Conservation (phyloP, 352 stramenopile genomes). For the Pythium folliculosum region DNA sequence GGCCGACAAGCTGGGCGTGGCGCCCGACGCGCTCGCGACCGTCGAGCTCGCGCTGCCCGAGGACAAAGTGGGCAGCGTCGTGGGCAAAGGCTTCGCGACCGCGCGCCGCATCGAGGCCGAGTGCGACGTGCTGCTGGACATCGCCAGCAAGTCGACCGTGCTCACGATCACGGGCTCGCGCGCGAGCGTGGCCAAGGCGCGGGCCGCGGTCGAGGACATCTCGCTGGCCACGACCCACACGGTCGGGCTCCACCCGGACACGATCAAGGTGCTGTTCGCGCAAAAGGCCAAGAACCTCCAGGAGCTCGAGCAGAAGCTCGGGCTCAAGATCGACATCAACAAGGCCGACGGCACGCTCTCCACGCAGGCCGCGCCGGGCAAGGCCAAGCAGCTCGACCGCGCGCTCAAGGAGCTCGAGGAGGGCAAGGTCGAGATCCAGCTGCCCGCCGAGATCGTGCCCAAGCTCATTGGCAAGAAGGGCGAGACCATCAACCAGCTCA, state of each 20-base stretch:
- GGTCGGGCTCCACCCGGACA: slow-evolving; percentile 77
- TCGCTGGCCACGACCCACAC: slow-evolving; percentile 62
- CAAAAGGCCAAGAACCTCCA: slow-evolving; percentile 76
- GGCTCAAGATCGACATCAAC: slow-evolving; percentile 74
- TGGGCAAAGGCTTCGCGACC: slow-evolving; percentile 65
- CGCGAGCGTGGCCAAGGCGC: slow-evolving; percentile 41
- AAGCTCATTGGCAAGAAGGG: slow-evolving; percentile 87
- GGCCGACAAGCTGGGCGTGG: slow-evolving; percentile 38
- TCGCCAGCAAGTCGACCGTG: slow-evolving; percentile 56
- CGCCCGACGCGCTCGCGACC: slow-evolving; percentile 40
- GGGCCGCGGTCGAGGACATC: slow-evolving; percentile 66
- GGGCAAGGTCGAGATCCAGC: slow-evolving; percentile 54
- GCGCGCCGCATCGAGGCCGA: slow-evolving; percentile 61
- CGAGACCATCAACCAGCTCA: slow-evolving; percentile 83
- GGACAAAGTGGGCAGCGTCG: slow-evolving; percentile 65
- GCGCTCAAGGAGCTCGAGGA: slow-evolving; percentile 57
- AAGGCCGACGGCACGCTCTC: slow-evolving; percentile 67
- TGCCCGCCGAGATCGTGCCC: slow-evolving; percentile 74
- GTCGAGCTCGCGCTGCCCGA: slow-evolving; percentile 57
- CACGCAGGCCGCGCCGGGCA: slow-evolving; percentile 49
- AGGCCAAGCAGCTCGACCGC: slow-evolving; percentile 52
- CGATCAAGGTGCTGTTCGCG: slow-evolving; percentile 75
- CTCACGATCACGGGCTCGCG: slow-evolving; percentile 59
- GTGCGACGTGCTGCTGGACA: slow-evolving; percentile 60
- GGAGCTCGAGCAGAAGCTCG: slow-evolving; percentile 56